Evolutionary conservation across 2,329 filamentous ascomycete genomes (phyloP).

Genomic region (Colletotrichum sp.): DNA sequence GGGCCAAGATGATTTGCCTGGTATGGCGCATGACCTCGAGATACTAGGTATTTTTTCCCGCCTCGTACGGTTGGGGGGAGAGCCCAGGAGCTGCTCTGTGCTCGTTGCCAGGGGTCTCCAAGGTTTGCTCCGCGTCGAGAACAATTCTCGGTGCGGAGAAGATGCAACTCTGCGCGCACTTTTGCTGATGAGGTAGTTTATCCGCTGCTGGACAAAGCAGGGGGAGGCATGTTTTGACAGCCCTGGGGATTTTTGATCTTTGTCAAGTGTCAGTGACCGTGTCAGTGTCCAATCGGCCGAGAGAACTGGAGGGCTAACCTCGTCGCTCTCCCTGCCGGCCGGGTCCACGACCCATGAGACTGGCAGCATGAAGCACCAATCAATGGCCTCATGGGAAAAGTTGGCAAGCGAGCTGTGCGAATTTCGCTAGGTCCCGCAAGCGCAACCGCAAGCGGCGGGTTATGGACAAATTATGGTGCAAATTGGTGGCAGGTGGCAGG

Average conservation of each 20-base stretch:
- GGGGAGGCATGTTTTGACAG: conserved; percentile 1
- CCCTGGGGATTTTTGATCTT: not conserved
- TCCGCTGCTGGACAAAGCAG: conserved; percentile 1
- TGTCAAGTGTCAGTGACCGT: not conserved
- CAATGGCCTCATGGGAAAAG: not conserved
- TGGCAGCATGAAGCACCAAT: not conserved
- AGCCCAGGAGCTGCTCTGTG: not conserved
- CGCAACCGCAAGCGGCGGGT: not conserved
- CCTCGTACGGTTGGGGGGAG: not conserved
- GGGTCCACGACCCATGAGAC: not conserved
- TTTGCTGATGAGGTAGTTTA: conserved; percentile 20
- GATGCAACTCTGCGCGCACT: conserved; percentile 9
- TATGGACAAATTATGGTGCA: not conserved
- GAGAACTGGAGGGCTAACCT: not conserved
- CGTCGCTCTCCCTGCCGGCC: not conserved
- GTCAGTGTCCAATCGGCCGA: conserved; percentile 3
- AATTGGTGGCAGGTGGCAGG: not conserved
- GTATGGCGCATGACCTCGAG: not conserved
- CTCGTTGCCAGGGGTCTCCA: conserved; percentile 12
- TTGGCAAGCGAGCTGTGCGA: not conserved
- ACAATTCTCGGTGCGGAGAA: conserved; percentile 14
- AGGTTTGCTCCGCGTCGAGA: conserved; percentile 5
- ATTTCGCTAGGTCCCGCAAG: not conserved
- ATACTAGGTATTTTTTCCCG: not conserved
- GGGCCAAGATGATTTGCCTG: not conserved